Evolutionary conservation across 306 rosid species (phyloP).

Genomic region (Myrica gale): DNA sequence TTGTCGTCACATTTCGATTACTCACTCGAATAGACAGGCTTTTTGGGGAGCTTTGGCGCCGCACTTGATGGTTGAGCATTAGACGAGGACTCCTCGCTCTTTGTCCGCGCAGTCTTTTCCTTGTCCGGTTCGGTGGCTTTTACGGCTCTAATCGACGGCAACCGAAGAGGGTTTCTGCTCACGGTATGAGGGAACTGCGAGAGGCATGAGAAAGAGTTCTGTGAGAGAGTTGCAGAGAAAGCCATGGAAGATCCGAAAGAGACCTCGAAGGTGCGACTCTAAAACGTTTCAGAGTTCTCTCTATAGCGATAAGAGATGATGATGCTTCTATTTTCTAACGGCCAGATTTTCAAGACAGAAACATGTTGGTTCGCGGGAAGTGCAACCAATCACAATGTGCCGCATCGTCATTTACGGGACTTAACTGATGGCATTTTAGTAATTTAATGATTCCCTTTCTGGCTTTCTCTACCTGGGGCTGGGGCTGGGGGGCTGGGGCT

Average conservation of each 20-base stretch:
- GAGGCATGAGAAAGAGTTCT: slow-evolving; percentile 42
- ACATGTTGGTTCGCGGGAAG: slow-evolving; percentile 4
- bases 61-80: slow-evolving; percentile 55
- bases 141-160: slow-evolving; percentile 47
- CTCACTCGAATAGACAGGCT: slow-evolving; percentile 87
- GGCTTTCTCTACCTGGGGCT: no score
- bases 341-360: slow-evolving; percentile 27
- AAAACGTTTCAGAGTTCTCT: not conserved
- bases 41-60: slow-evolving; percentile 55
- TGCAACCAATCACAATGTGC: slow-evolving; percentile 9
- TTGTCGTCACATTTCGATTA: not conserved
- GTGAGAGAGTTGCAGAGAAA: slow-evolving; percentile 44
- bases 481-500: no score
- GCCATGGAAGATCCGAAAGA: slow-evolving; percentile 46
- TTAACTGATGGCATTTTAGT: no score
- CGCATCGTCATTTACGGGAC: not conserved
- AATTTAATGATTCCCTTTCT: no score
- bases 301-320: slow-evolving; percentile 34
- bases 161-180: slow-evolving; percentile 42
- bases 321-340: slow-evolving; percentile 12
- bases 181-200: slow-evolving; percentile 38
- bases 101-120: slow-evolving; percentile 36
- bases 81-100: slow-evolving; percentile 43
- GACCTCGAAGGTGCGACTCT: slow-evolving; percentile 27
- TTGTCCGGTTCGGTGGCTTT: slow-evolving; percentile 54